Evolutionary conservation across 345 rosid genomes (phyloP).

Genomic region (Eutrema japonicum): DNA sequence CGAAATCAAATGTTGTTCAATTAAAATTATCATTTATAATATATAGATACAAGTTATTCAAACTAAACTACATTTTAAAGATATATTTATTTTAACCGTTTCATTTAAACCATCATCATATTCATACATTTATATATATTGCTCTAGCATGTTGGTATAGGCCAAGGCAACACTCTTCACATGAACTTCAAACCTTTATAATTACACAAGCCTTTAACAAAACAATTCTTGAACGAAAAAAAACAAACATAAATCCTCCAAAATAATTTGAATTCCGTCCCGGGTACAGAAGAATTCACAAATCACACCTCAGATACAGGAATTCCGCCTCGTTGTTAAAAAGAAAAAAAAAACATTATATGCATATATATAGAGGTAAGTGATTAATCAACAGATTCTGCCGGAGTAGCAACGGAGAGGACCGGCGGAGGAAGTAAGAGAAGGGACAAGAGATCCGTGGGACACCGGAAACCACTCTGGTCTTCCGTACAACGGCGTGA

Average conservation of each 20-base stretch:
- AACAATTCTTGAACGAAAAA: conserved; percentile 4
- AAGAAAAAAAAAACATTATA: neutral
- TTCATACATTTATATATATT: neutral
- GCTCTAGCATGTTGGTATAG: neutral
- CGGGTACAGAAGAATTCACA: conserved; percentile 39
- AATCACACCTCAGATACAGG: conserved; percentile 39
- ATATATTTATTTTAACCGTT: neutral
- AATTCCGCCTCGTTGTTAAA: conserved; percentile 10
- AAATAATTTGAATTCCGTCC: conserved; percentile 32
- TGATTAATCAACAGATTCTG: conserved; percentile 47
- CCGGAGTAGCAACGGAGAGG: conserved; percentile 57
- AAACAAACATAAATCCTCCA: conserved; percentile 4
- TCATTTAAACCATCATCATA: neutral
- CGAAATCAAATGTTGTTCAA: neutral
- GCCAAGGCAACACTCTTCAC: neutral
- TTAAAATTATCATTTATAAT: neutral
- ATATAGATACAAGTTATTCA: neutral
- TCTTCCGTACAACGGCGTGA: conserved; percentile 58
- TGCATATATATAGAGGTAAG: neutral
- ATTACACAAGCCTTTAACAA: neutral
- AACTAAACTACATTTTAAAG: neutral
- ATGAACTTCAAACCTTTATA: conserved; percentile 9
- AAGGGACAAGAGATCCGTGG: conserved; percentile 64
- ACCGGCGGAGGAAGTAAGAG: conserved; percentile 71
- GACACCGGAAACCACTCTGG: conserved; percentile 62